Evolutionary conservation across 495 filamentous ascomycete genomes (phyloP).

Genomic region (Podospora conica): DNA sequence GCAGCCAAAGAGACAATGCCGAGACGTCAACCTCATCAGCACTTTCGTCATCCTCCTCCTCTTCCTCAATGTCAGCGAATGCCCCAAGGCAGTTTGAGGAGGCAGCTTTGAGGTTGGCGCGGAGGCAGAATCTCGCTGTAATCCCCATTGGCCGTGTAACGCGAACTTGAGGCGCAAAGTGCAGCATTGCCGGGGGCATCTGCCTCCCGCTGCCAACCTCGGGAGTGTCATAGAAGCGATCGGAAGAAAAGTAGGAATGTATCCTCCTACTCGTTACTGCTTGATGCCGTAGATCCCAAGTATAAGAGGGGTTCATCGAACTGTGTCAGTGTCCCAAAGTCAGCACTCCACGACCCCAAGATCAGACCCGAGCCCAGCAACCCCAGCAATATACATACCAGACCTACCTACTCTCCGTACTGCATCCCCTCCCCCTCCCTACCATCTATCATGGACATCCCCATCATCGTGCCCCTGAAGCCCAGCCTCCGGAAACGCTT

Average conservation of each 20-base stretch:
- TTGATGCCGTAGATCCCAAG: background rate
- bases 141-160: background rate
- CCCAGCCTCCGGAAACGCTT: conserved; percentile 14
- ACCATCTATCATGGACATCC: background rate
- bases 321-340: background rate
- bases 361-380: background rate
- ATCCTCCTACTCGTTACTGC: background rate
- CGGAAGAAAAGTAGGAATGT: background rate
- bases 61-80: background rate
- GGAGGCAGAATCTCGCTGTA: background rate
- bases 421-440: no score
- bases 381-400: background rate
- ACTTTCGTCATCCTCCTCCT: background rate
- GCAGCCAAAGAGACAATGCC: background rate
- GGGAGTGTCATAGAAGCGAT: background rate
- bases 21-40: background rate
- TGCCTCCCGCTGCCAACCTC: background rate
- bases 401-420: background rate
- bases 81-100: background rate
- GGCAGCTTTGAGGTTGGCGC: background rate
- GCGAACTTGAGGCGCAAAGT: background rate
- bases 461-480: background rate
- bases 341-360: background rate
- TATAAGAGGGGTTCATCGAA: background rate
- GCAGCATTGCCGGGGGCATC: background rate